Percentiles rank a stretch among this genome's conserved stretches.
These are phyloP conservation scores for Penicillium vulpinum DNA, from an alignment of 2,329 filamentous ascomycete species.

Conservation along the genomic window DNA sequence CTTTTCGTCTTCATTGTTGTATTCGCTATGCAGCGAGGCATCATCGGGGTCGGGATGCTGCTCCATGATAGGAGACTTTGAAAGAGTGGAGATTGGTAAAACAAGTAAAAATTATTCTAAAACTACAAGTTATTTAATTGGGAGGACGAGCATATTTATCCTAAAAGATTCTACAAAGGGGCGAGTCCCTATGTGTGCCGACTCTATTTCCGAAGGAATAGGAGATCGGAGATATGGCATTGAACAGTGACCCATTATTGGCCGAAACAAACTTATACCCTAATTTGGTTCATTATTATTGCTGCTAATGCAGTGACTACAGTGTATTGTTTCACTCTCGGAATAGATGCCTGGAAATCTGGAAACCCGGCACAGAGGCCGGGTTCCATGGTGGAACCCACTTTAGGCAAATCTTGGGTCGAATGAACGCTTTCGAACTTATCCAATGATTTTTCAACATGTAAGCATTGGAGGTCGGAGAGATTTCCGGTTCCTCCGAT, in stretches of 20 bases:
- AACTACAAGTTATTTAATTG: background rate
- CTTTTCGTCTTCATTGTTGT: background rate
- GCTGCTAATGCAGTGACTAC: background rate
- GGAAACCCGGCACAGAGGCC: constrained; percentile 7
- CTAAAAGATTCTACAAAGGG: background rate
- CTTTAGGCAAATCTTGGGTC: background rate
- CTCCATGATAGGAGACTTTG: constrained; percentile 10
- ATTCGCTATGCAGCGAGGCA: constrained; percentile 5
- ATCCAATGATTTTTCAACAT: background rate
- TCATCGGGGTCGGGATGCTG: constrained; percentile 6
- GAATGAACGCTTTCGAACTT: background rate
- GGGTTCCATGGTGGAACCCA: constrained; percentile 2
- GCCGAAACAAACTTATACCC: background rate
- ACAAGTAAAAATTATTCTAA: background rate
- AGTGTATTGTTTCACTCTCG: background rate
- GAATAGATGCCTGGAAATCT: background rate
- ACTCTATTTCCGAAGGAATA: constrained; percentile 1
- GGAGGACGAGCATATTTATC: constrained; percentile 1
- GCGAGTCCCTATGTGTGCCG: constrained; percentile 2
- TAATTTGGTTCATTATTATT: background rate
- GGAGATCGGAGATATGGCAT: background rate
- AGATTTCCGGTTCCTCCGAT: background rate
- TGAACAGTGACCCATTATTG: background rate
- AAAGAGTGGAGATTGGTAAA: constrained; percentile 5
- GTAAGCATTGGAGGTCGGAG: background rate